phyloP scores from a whole-genome alignment of 2,329 filamentous ascomycete species.

The Cytospora paraplurivora region DNA sequence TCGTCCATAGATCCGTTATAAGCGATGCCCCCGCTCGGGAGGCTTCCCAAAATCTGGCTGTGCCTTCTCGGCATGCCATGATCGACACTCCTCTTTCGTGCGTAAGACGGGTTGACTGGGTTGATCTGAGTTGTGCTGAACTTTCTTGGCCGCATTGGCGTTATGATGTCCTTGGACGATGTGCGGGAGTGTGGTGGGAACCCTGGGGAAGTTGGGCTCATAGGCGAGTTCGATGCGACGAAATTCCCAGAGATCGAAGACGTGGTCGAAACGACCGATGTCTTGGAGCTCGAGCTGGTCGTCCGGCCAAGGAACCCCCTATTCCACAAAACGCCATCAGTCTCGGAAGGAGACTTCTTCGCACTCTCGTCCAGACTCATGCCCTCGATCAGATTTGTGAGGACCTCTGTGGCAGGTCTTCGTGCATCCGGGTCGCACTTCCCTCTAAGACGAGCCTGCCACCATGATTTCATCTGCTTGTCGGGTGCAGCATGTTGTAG shows the following conservation, averaged over 20 bases:
- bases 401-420: constrained; percentile 27
- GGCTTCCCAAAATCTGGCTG: constrained; percentile 27
- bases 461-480: constrained; percentile 27
- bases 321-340: constrained; percentile 2
- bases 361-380: constrained; percentile 25
- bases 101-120: constrained; percentile 23
- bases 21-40: constrained; percentile 20
- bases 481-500: constrained; percentile 22
- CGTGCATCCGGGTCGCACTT: constrained; percentile 26
- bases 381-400: constrained; percentile 25
- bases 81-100: constrained; percentile 24
- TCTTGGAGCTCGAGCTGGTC: constrained; percentile 26
- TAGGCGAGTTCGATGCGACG: constrained; percentile 20
- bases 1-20: constrained; percentile 18
- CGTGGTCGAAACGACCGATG: constrained; percentile 21
- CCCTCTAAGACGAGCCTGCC: constrained; percentile 27
- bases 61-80: constrained; percentile 23
- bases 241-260: constrained; percentile 17
- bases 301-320: constrained; percentile 16
- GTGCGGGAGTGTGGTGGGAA: constrained; percentile 19
- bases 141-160: constrained; percentile 19
- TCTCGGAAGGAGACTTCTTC: constrained; percentile 17
- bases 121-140: constrained; percentile 29
- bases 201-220: constrained; percentile 16
- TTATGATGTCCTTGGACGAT: constrained; percentile 17